A percentile compares a stretch with the other conserved stretches of the same genome.
phyloP scores from a whole-genome alignment of 2,329 filamentous ascomycete species.

The Neoascochyta sp. region DNA sequence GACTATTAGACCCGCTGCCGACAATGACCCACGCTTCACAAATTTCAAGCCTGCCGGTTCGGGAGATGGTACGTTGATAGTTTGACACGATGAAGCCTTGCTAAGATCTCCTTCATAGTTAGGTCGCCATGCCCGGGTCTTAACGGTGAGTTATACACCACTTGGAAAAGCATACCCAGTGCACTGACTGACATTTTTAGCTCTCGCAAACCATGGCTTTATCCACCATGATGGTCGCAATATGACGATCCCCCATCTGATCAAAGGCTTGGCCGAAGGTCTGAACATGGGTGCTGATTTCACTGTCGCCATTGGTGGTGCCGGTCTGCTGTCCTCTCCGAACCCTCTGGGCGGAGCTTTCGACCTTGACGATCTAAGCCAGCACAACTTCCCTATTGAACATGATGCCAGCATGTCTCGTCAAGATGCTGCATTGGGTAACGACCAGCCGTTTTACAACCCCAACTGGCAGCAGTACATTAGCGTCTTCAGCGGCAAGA shows the following conservation, averaged over 20 bases:
- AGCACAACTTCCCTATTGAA: conserved; percentile 21
- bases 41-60: conserved; percentile 8
- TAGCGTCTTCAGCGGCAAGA: conserved; percentile 9
- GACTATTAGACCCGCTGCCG: conserved; percentile 8
- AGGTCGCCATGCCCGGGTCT: conserved; percentile 15
- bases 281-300: conserved; percentile 19
- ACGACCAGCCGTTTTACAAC: conserved; percentile 7
- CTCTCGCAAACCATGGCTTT: conserved; percentile 19
- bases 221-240: conserved; percentile 12
- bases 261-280: conserved; percentile 14
- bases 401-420: conserved; percentile 19
- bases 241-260: conserved; percentile 14
- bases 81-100: background rate
- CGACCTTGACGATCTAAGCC: conserved; percentile 12
- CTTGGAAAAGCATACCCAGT: background rate
- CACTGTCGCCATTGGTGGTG: conserved; percentile 10
- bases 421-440: conserved; percentile 13
- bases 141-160: conserved; percentile 7
- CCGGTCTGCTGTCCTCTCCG: conserved; percentile 11
- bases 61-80: conserved; percentile 8
- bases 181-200: background rate
- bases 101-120: conserved; percentile 2
- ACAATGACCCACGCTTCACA: conserved; percentile 12
- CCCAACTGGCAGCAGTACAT: conserved; percentile 14
- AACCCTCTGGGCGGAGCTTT: conserved; percentile 14